phyloP scores from a whole-genome alignment of 768 basidiomycete genomes.

The Termitomyces sp. region DNA sequence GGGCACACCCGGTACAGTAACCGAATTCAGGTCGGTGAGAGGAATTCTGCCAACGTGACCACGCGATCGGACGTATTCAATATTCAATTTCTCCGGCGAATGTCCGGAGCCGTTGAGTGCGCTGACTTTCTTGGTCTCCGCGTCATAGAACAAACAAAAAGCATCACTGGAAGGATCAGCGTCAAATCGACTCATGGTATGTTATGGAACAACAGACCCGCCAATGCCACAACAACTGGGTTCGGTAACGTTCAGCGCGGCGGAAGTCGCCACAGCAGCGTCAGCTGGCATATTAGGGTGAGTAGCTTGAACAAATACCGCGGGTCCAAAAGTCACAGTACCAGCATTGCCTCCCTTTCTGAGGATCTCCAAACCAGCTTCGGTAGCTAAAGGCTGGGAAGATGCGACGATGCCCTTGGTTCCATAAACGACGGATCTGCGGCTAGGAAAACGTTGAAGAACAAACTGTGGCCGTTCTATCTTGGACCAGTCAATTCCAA shows the following conservation, averaged over 20 bases:
- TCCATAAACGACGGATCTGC: slow-evolving; percentile 82
- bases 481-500: slow-evolving; percentile 46
- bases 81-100: slow-evolving; percentile 71
- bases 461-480: slow-evolving; percentile 62
- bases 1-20: slow-evolving; percentile 72
- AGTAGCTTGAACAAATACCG: neutral
- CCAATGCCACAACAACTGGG: slow-evolving; percentile 90
- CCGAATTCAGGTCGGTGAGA: slow-evolving; percentile 76
- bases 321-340: slow-evolving; percentile 23
- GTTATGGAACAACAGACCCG: slow-evolving; percentile 43
- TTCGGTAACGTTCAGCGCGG: slow-evolving; percentile 88
- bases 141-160: slow-evolving; percentile 91
- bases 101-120: slow-evolving; percentile 91
- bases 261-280: slow-evolving; percentile 91
- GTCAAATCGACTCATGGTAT: slow-evolving; percentile 8
- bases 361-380: slow-evolving; percentile 89
- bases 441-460: slow-evolving; percentile 72
- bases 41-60: slow-evolving; percentile 78
- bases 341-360: slow-evolving; percentile 95
- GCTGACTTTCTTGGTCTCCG: slow-evolving; percentile 72
- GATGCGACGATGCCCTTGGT: slow-evolving; percentile 85
- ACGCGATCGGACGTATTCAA: slow-evolving; percentile 64
- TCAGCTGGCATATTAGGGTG: slow-evolving; percentile 56
- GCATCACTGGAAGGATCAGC: slow-evolving; percentile 52
- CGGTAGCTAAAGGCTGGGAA: slow-evolving; percentile 87